A percentile compares a stretch with the other conserved stretches of the same genome.
phyloP scores from a whole-genome alignment of 2,329 filamentous ascomycete species.

The Parasarocladium wereldwijsianum region DNA sequence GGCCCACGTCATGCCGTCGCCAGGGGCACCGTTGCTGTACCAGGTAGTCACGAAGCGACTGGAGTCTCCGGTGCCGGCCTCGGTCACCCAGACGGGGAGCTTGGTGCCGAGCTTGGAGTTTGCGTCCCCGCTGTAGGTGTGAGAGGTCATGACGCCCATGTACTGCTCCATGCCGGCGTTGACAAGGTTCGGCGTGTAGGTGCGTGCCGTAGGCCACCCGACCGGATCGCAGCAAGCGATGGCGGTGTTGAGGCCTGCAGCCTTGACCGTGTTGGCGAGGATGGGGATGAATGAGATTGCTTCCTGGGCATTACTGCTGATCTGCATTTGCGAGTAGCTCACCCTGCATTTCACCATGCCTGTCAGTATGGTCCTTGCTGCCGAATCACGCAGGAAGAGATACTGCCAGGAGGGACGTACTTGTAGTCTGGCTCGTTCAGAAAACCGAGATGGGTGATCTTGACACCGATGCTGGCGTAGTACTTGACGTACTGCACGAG shows the following conservation, averaged over 20 bases:
- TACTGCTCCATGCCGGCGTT: constrained; percentile 26
- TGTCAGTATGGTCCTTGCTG: not conserved
- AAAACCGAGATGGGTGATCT: constrained; percentile 30
- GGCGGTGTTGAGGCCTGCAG: constrained; percentile 9
- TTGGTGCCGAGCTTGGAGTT: constrained; percentile 21
- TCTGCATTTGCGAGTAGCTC: constrained; percentile 22
- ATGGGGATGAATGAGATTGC: constrained; percentile 35
- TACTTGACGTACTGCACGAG: constrained; percentile 31
- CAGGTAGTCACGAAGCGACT: constrained; percentile 20
- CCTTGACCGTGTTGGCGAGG: constrained; percentile 21
- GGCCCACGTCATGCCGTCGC: constrained; percentile 41
- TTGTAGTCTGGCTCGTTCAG: constrained; percentile 22
- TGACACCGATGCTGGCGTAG: constrained; percentile 27
- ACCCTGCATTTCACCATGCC: constrained; percentile 8
- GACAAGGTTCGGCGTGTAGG: constrained; percentile 21
- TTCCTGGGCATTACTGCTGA: constrained; percentile 14
- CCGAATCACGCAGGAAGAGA: not conserved
- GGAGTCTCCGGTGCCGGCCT: constrained; percentile 11
- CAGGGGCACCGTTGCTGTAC: constrained; percentile 28
- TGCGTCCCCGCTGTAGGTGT: constrained; percentile 26
- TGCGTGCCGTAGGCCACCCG: constrained; percentile 22
- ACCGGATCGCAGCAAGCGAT: constrained; percentile 23
- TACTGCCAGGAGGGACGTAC: not conserved
- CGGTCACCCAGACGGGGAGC: constrained; percentile 34
- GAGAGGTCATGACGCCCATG: constrained; percentile 21